Conservation (phyloP, 106 monocot genomes). For the Dendrobium huoshanense region DNA sequence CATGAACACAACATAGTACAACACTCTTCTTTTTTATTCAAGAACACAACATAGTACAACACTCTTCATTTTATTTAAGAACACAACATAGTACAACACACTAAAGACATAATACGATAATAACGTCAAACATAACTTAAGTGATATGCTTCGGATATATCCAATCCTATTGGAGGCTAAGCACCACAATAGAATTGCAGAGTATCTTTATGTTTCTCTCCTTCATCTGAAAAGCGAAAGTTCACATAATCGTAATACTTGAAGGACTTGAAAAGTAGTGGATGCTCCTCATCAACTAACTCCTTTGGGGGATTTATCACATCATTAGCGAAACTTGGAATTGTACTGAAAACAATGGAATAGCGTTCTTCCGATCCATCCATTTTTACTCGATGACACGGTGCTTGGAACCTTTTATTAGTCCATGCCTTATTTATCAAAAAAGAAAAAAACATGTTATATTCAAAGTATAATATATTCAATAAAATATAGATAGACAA, state of each 20-base stretch:
- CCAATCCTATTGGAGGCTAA: not conserved
- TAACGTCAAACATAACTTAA: too few relatives aligned
- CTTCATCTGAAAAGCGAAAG: slow-evolving; percentile 8
- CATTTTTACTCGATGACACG: slow-evolving; percentile 8
- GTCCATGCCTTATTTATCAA: slow-evolving; percentile 14
- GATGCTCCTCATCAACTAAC: slow-evolving; percentile 17
- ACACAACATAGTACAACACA: too few relatives aligned
- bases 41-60: too few relatives aligned
- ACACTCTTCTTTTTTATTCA: too few relatives aligned
- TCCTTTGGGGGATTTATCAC: slow-evolving; percentile 10
- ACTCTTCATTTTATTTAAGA: too few relatives aligned
- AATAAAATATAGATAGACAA: not conserved
- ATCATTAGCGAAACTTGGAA: not conserved
- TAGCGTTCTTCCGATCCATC: not conserved
- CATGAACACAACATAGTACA: too few relatives aligned
- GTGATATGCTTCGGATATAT: too few relatives aligned
- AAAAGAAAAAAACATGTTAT: not conserved
- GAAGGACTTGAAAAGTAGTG: not conserved
- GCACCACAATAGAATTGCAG: slow-evolving; percentile 14
- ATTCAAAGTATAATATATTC: not conserved
- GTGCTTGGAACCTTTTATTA: slow-evolving; percentile 14
- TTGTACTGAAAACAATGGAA: not conserved
- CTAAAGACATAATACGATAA: too few relatives aligned
- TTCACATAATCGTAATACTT: not conserved
- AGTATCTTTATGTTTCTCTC: not conserved